These are phyloP conservation scores for Ostreobium quekettii DNA, from an alignment of 139 green algal genomes.

Conservation along the genomic window DNA sequence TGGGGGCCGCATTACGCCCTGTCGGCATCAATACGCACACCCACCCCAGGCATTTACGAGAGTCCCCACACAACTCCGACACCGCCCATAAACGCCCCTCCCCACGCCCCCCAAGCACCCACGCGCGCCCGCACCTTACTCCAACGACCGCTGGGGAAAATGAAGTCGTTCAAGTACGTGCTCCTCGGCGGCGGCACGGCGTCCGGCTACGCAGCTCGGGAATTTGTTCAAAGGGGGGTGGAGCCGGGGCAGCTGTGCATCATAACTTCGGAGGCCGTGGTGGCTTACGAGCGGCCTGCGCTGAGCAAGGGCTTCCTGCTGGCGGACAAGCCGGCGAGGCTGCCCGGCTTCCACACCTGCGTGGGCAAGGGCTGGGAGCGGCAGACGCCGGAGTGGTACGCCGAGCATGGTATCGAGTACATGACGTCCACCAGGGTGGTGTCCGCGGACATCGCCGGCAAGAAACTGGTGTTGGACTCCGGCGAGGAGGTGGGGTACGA, in stretches of 20 bases:
- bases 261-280: slow-evolving; percentile 55
- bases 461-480: slow-evolving; percentile 44
- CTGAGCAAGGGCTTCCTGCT: slow-evolving; percentile 85
- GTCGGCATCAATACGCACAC: too few relatives aligned
- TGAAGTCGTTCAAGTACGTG: slow-evolving; percentile 28
- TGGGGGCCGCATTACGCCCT: too few relatives aligned
- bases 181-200: slow-evolving; percentile 66
- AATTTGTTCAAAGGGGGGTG: slow-evolving; percentile 48
- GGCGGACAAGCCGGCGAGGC: slow-evolving; percentile 41
- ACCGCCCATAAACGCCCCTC: too few relatives aligned
- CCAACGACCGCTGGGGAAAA: too few relatives aligned
- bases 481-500: slow-evolving; percentile 60
- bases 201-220: slow-evolving; percentile 54
- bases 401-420: slow-evolving; percentile 52
- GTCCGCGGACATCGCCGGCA: slow-evolving; percentile 42
- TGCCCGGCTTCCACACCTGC: slow-evolving; percentile 90
- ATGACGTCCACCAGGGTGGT: slow-evolving; percentile 47
- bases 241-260: slow-evolving; percentile 52
- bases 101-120: too few relatives aligned
- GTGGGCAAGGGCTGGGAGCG: slow-evolving; percentile 81
- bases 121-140: too few relatives aligned
- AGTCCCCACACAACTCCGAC: too few relatives aligned
- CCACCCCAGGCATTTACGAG: too few relatives aligned
- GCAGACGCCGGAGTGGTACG: slow-evolving; percentile 71
- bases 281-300: slow-evolving; percentile 82